Evolutionary conservation across 345 rosid species (phyloP), one percentile per base, ranked within the genome.

Genomic region (Limnanthes douglasii): DNA sequence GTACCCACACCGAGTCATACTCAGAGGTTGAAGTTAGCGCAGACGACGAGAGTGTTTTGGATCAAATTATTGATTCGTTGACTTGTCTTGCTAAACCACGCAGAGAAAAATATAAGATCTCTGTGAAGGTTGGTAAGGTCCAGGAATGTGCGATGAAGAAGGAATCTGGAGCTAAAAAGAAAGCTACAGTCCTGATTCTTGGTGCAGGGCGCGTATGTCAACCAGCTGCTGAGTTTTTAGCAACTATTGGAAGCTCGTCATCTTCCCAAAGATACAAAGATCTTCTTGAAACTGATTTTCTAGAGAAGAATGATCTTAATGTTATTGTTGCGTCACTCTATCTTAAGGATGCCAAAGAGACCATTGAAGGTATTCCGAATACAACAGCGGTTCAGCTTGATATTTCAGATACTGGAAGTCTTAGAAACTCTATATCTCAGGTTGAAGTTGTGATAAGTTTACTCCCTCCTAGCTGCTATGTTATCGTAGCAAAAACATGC

Each of bases 1-100:
- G 77, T 31, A 43, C 70, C 11, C 56, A 57, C 42, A 69, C 65
- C 20, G 41, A 51, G 56, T 88, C 97, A 25, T 83, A 60, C 59
- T 88, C 97, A 22, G 97, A 88, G 43, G 86, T 88, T 23, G 74
- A 76, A 69, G 97, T 76, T 65, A 83, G 88, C 48, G 95, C 97
- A 14, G 78, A 88, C 58, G 73, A 73, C 56, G 66, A 34, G 56
- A 72, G 25, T 44, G 74, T 79, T 41, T 61, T 88, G 55, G 80
- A 88, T 68, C 83, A 73, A 56, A 79, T 88, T 24, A 66, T 88
- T 29, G 95, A 88, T 64, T 73, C 93, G 34, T 66, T 88, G 43
- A 83, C 74, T 41, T 82, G 64, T 47, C 59, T 83, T 20, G 86
- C 97, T 37, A 83, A 83, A 48, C 51, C 62, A 25, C 46, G 19